Evolutionary conservation across 1,139 yeast species (phyloP).

Genomic region (Debaryomycetaceae sp.): DNA sequence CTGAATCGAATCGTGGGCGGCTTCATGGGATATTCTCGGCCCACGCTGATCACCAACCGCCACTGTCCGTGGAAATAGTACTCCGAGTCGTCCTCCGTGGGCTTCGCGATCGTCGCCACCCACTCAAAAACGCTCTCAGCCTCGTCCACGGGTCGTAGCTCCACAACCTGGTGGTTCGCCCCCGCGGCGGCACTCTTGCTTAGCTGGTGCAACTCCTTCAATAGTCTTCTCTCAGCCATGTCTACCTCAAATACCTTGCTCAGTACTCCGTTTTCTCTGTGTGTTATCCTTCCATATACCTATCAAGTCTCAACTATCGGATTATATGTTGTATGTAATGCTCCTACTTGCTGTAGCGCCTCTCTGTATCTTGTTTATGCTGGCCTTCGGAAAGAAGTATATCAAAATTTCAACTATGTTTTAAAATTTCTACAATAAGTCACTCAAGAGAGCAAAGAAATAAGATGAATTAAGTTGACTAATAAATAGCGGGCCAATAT

Average conservation of each 20-base stretch:
- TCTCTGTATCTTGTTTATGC: no score
- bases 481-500: neutral
- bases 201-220: conserved; percentile 25
- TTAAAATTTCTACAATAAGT: neutral
- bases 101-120: conserved; percentile 61
- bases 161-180: conserved; percentile 34
- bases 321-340: no score
- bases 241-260: conserved; percentile 1
- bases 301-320: neutral
- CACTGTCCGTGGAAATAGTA: conserved; percentile 55
- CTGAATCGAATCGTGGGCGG: conserved; percentile 65
- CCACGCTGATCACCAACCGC: conserved; percentile 50
- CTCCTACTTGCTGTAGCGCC: no score
- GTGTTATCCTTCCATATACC: neutral
- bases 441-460: neutral
- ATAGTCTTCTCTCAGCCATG: conserved; percentile 31
- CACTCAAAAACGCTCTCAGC: conserved; percentile 50
- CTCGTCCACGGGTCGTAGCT: conserved; percentile 41
- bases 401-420: neutral
- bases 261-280: conserved; percentile 4
- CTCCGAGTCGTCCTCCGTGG: conserved; percentile 36
- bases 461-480: neutral
- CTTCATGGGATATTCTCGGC: conserved; percentile 57
- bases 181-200: conserved; percentile 16
- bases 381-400: no score